A percentile compares a stretch with the other conserved stretches of the same genome.
phyloP scores from a whole-genome alignment of 768 basidiomycete genomes.

The Pleurotus pulmonarius region DNA sequence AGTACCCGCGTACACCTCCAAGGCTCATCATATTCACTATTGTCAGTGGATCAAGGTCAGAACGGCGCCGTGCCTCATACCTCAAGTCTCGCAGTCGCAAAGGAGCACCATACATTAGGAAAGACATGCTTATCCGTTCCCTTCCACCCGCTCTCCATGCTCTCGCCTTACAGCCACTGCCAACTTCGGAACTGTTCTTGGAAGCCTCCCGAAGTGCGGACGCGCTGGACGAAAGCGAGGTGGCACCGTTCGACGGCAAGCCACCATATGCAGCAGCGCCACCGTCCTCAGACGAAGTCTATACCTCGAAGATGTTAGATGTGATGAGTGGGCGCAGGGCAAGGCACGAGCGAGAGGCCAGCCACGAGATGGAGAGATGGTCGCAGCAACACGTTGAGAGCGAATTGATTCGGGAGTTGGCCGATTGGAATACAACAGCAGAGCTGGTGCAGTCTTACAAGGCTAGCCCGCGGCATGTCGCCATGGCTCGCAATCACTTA shows the following conservation, averaged over 20 bases:
- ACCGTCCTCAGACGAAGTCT: not conserved
- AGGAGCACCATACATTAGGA: not conserved
- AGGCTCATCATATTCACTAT: not conserved
- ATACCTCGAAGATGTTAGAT: not conserved
- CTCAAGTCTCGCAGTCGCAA: not conserved
- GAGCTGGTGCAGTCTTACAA: not conserved
- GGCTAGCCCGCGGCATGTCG: not conserved
- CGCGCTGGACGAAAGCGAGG: conserved; percentile 2
- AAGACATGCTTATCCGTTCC: not conserved
- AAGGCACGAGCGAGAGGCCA: not conserved
- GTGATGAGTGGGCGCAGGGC: conserved; percentile 7
- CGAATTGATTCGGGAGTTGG: not conserved
- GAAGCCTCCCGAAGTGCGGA: conserved; percentile 4
- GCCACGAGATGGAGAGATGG: not conserved
- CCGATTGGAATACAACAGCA: not conserved
- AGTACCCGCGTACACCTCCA: not conserved
- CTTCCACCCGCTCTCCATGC: not conserved
- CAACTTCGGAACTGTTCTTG: not conserved
- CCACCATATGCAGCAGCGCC: not conserved
- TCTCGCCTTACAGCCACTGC: not conserved
- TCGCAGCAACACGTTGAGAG: not conserved
- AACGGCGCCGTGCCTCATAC: not conserved
- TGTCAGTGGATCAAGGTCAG: not conserved
- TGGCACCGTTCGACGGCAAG: not conserved
- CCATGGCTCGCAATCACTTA: not conserved